phyloP scores from a whole-genome alignment of 23 red algal genomes.

The Gracilaria caudata region DNA sequence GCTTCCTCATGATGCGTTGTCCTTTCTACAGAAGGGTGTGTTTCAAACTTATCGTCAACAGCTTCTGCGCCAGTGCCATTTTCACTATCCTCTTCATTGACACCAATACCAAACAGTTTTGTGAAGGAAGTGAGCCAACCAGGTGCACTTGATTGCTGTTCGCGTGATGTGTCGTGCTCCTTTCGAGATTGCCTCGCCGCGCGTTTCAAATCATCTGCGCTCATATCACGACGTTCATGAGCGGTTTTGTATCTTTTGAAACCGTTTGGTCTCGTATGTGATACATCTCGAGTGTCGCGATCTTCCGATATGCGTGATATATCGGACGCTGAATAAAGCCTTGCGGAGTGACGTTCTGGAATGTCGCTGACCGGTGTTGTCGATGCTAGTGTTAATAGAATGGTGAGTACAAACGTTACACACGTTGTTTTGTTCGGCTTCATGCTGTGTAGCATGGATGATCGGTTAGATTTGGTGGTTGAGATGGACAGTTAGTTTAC shows the following conservation, averaged over 20 bases:
- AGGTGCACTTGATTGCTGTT: neutral
- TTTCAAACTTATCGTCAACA: neutral
- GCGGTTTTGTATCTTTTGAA: neutral
- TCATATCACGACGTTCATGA: constrained; percentile 6
- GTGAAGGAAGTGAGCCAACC: constrained; percentile 11
- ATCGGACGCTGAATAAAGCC: neutral
- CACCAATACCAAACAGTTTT: constrained; percentile 19
- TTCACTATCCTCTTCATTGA: neutral
- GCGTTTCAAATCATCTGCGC: neutral
- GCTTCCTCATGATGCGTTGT: neutral
- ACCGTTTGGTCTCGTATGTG: neutral
- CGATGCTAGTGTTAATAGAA: neutral
- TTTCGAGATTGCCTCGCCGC: constrained; percentile 24
- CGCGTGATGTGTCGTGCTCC: neutral
- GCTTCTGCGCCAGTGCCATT: neutral
- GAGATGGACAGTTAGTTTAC: too few relatives aligned
- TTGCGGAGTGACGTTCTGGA: neutral
- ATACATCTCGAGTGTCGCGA: constrained; percentile 6
- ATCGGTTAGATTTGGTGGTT: too few relatives aligned
- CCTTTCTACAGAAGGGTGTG: neutral
- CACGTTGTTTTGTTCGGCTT: neutral
- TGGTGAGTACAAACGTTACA: neutral
- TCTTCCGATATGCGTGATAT: neutral
- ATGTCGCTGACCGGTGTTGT: neutral
- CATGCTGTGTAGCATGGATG: neutral